These are phyloP conservation scores for Diaporthe sp. DNA, from an alignment of 2,329 filamentous ascomycete genomes.

Conservation along the genomic window DNA sequence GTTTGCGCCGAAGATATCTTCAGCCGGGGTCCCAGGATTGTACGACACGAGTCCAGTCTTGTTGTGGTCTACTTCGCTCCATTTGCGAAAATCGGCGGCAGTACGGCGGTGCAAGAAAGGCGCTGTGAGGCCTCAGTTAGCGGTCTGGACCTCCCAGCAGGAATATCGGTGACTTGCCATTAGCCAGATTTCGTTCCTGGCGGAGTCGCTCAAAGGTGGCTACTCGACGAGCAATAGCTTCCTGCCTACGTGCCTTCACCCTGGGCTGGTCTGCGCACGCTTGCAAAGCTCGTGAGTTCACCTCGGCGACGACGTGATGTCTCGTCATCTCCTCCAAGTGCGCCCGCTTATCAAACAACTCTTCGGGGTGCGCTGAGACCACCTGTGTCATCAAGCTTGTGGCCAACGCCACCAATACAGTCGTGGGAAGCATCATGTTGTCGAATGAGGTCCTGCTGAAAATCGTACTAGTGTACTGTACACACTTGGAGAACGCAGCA, in stretches of 20 bases:
- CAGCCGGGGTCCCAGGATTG: constrained; percentile 48
- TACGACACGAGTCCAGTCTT: constrained; percentile 50
- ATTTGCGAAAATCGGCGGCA: constrained; percentile 53
- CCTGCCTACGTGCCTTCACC: constrained; percentile 54
- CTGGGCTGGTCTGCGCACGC: constrained; percentile 55
- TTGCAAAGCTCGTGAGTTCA: constrained; percentile 51
- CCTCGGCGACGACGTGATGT: constrained; percentile 47
- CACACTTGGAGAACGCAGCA: not conserved
- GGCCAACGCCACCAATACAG: not conserved
- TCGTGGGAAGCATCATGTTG: not conserved
- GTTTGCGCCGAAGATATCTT: constrained; percentile 56
- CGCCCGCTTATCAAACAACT: constrained; percentile 47
- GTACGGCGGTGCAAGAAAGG: constrained; percentile 51
- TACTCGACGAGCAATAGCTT: constrained; percentile 55
- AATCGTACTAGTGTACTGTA: not conserved
- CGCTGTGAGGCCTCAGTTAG: constrained; percentile 39
- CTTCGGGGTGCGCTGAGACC: constrained; percentile 48
- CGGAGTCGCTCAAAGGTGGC: constrained; percentile 55
- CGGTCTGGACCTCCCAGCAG: not conserved
- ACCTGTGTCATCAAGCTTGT: constrained; percentile 1
- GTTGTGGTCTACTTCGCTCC: constrained; percentile 55
- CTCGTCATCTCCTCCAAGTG: constrained; percentile 47
- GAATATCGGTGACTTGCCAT: not conserved
- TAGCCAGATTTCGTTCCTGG: constrained; percentile 46
- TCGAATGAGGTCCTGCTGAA: not conserved